These are phyloP conservation scores for Aspergillus nomiae DNA, from an alignment of 2,329 filamentous ascomycete species.

Conservation along the genomic window DNA sequence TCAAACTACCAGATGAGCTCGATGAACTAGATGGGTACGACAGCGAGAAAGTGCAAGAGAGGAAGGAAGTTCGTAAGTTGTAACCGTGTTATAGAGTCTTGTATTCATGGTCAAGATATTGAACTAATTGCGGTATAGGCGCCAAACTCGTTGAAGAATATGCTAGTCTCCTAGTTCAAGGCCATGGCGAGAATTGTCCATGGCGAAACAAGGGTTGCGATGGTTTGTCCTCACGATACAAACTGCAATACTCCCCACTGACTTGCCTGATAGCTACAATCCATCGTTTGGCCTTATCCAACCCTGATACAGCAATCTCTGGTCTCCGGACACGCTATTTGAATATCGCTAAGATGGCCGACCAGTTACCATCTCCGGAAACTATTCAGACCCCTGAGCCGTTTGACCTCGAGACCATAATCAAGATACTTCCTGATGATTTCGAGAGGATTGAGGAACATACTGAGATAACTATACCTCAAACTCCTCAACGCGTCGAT, in stretches of 20 bases:
- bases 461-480: slow-evolving; percentile 20
- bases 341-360: slow-evolving; percentile 45
- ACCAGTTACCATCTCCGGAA: slow-evolving; percentile 37
- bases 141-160: slow-evolving; percentile 76
- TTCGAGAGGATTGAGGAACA: slow-evolving; percentile 18
- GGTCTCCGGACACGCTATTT: slow-evolving; percentile 66
- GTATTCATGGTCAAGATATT: neutral
- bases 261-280: slow-evolving; percentile 56
- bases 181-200: slow-evolving; percentile 78
- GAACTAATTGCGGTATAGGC: slow-evolving; percentile 38
- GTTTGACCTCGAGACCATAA: slow-evolving; percentile 33
- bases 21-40: slow-evolving; percentile 53
- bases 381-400: slow-evolving; percentile 34
- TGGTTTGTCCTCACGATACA: slow-evolving; percentile 51
- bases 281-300: slow-evolving; percentile 66
- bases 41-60: slow-evolving; percentile 43
- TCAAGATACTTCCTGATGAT: slow-evolving; percentile 33
- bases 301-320: slow-evolving; percentile 60
- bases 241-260: slow-evolving; percentile 17
- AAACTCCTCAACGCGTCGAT: slow-evolving; percentile 9
- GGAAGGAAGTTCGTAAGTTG: slow-evolving; percentile 46
- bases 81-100: neutral
- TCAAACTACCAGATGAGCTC: slow-evolving; percentile 73
- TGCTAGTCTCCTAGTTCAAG: slow-evolving; percentile 68
- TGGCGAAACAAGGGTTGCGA: slow-evolving; percentile 91